Base-by-base conservation (phyloP, 2,329 filamentous ascomycete genomes). In the Trichoderma sp. region DNA sequence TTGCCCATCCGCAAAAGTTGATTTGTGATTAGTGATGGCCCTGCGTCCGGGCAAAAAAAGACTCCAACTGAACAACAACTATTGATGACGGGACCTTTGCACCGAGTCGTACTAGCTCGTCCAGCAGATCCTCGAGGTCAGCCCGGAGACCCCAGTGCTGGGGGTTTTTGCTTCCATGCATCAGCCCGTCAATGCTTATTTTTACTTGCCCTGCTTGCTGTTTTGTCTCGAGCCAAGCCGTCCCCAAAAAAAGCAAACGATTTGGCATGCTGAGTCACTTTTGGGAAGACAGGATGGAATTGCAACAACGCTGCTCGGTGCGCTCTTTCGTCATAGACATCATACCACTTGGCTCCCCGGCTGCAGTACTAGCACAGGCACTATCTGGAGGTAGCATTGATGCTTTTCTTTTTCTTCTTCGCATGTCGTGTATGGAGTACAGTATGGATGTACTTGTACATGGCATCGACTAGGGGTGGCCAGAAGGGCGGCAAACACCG, bases 181-280 rank as follows among this genome's bases (percentile, higher is more conserved):
- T 61, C 58, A 64, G 60, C 48, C 60, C 59, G 45, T 29, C 32
- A 52, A 63, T 39, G 59, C 59, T 63, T 63, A 63, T 63, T 63
- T 63, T 10, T 27, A 63, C 59, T 52, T 37, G 52, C 27, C 29
- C 52, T 32, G 52, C n/a, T 19, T 48, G n/a, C 29, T 37, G 17
- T 42, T 42, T n/a, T 19, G 7, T 17, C 17, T 42, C 37, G 37
- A 42, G 17, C 39, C 22, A 19, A 25, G 56, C 39, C 25, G 17
- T 45, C 42, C 42, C 25, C 48, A 32, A 48, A 61, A 53, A 63
- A 19, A 53, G 50, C 50, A 32, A 32, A n/a, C n/a, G 37, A 42
- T n/a, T 42, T 45, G 25, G 34, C 12, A 42, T 22, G 37, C 25
- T 27, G 57, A 59, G 37, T 54, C 52, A 54, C 32, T 32, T 19